Evolutionary conservation across 345 rosid species (phyloP), one percentile per base, ranked within the genome.

Genomic region (Melastoma malabathricum): DNA sequence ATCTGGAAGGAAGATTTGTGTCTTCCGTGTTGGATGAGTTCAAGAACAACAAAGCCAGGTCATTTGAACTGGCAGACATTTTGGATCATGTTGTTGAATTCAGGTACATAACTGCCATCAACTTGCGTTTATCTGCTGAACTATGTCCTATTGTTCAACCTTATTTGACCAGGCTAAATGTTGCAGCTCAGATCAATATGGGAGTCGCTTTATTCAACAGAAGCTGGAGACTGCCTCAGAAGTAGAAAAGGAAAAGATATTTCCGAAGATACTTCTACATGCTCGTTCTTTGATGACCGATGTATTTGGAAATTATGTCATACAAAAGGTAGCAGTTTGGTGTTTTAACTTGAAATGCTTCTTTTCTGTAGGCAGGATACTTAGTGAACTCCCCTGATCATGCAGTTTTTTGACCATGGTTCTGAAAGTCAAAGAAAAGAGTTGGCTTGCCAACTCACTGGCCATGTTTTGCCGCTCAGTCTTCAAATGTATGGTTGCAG

Each of bases 401-500:
- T 69, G 68, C 81, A 92, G 97, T 79, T 92, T 62, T 88, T 92
- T 64, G 95, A 92, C 69, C 89, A 84, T 64, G 95, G 98, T 22
- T 75, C 88, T 31, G 78, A 63, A 67, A 68, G 62, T 61, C 98
- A 92, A 67, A 84, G 94, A 66, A 69, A 64, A 54, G 95, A 92
- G 62, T 70, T 87, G 58, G 94, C 84, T 50, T 75, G 66, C 67
- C 88, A 84, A 54, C 79, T 92, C 34, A 60, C 78, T 46, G 98
- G 90, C 52, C 89, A 84, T 64, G 97, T 84, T 48, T 73, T 92
- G 72, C 75, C 86, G 60, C 89, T 87, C 39, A 80, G 93, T 50
- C 78, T 92, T 59, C 98, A 92, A 71, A 92, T 92, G 98, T 92
- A 92, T 63, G 96, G 98, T 43, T 92, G 98, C 83, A 68, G 98